Evolutionary conservation across 2,329 filamentous ascomycete species (phyloP).

Genomic region (Ophiostoma sp.): DNA sequence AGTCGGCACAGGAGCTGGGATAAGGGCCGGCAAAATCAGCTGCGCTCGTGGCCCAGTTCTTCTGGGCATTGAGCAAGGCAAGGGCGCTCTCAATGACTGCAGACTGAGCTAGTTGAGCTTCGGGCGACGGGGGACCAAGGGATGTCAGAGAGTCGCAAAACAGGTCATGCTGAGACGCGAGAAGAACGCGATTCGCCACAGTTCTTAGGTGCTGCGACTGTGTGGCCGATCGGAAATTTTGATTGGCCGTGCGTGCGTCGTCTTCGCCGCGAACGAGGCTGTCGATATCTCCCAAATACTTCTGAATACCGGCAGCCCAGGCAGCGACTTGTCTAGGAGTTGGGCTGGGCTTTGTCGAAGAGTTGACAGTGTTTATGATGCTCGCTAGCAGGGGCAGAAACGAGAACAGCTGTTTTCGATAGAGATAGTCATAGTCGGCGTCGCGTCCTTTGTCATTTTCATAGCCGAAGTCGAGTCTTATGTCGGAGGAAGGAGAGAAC

Average conservation of each 20-base stretch:
- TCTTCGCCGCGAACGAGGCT: not conserved
- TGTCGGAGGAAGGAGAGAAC: not conserved
- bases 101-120: not conserved
- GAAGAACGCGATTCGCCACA: conserved; percentile 27
- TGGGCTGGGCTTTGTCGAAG: conserved; percentile 26
- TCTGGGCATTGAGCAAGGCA: conserved; percentile 25
- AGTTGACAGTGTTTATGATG: conserved; percentile 28
- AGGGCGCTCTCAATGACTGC: not conserved
- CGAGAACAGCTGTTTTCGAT: conserved; percentile 26
- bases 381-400: conserved; percentile 27
- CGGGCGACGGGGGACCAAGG: not conserved
- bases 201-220: conserved; percentile 26
- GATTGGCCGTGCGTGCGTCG: not conserved
- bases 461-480: too few species aligned
- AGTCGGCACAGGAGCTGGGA: too few species aligned
- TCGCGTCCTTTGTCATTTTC: too few species aligned
- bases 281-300: conserved; percentile 23
- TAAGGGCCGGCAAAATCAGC: not conserved
- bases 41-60: conserved; percentile 22
- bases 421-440: conserved; percentile 26
- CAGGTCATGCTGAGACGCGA: conserved; percentile 28
- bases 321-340: conserved; percentile 37
- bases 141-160: conserved; percentile 14
- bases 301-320: conserved; percentile 35
- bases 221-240: not conserved